phyloP scores from a whole-genome alignment of 2,329 filamentous ascomycete genomes.

The Colletotrichum lini region DNA sequence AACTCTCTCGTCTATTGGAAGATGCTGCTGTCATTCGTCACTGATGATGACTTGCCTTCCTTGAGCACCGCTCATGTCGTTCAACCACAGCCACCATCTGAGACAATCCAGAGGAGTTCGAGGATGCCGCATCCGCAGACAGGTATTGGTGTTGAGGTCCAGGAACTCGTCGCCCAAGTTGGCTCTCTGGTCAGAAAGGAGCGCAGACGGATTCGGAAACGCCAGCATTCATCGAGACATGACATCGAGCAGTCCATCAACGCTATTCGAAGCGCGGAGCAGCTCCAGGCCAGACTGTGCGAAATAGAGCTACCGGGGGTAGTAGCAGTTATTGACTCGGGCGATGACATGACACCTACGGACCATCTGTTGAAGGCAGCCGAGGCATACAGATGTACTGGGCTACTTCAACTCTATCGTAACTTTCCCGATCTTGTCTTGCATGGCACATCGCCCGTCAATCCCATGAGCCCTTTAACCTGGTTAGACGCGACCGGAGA shows the following conservation, averaged over 20 bases:
- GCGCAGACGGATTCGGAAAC: conserved; percentile 45
- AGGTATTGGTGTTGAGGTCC: conserved; percentile 44
- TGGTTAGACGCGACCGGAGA: conserved; percentile 27
- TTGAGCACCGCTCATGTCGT: conserved; percentile 17
- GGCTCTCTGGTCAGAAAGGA: conserved; percentile 46
- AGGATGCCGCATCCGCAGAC: conserved; percentile 49
- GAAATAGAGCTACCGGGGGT: neutral
- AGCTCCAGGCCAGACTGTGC: conserved; percentile 42
- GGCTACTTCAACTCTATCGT: conserved; percentile 48
- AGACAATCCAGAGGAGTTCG: neutral
- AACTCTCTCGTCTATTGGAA: conserved; percentile 48
- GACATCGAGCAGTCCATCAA: conserved; percentile 47
- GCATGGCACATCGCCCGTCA: conserved; percentile 44
- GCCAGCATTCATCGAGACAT: conserved; percentile 43
- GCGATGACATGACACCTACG: conserved; percentile 47
- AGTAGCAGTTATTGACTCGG: conserved; percentile 42
- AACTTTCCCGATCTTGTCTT: conserved; percentile 58
- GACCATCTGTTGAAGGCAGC: conserved; percentile 47
- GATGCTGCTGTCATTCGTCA: conserved; percentile 48
- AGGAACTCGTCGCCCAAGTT: conserved; percentile 47
- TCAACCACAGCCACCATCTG: conserved; percentile 3
- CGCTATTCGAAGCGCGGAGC: conserved; percentile 44
- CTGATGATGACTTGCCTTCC: conserved; percentile 36
- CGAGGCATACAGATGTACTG: conserved; percentile 49
- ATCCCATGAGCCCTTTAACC: conserved; percentile 16